Evolutionary conservation across 345 rosid genomes (phyloP), one percentile per base, ranked within the genome.

Genomic region (Populus pruinosa): DNA sequence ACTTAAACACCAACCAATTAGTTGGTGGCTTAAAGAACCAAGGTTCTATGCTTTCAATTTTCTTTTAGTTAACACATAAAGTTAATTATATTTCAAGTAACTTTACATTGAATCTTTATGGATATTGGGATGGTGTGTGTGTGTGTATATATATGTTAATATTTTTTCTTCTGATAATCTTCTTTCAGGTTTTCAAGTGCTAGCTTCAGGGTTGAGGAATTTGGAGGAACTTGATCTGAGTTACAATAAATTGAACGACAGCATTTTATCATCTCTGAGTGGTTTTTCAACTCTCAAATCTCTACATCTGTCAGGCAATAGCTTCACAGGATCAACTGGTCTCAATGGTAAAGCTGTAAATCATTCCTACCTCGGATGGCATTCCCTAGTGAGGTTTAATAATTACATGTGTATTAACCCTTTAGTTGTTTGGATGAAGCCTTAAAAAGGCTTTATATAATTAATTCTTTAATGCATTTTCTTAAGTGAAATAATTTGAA

Each of bases 1-100:
- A 35, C n/a, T 67, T 67, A 16, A 2, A 8, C n/a, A 0, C 0
- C 1, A 67, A 35, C 12, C 10, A 17, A 0, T 5, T 67, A 67
- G 23, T 1, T 35, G 70, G 70, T 67, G 17, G 25, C 23, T 12
- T 49, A 5, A 16, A 49, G 55, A 5, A 49, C 4, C 55, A 49
- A 49, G 55, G 55, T 49, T 16, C 20, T 49, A 16, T 49, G 20
- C 20, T 5, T 6, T 49, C 55, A 16, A 49, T 49, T 49, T 1
- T 49, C 2, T 49, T 49, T 41, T 41, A 41, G 44, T 10, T 39
- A 2, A 41, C 44, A 41, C 44, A 2, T 0, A 41, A 41, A 41
- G 10, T 3, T 33, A 33, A 3, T 41, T 11, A 41, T 41, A 41
- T 41, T 41, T 41, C 44, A 41, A 41, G 44, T 2, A 9, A 41